Base-by-base conservation (phyloP, 176 grass and related monocot species). In the Paspalum vaginatum region DNA sequence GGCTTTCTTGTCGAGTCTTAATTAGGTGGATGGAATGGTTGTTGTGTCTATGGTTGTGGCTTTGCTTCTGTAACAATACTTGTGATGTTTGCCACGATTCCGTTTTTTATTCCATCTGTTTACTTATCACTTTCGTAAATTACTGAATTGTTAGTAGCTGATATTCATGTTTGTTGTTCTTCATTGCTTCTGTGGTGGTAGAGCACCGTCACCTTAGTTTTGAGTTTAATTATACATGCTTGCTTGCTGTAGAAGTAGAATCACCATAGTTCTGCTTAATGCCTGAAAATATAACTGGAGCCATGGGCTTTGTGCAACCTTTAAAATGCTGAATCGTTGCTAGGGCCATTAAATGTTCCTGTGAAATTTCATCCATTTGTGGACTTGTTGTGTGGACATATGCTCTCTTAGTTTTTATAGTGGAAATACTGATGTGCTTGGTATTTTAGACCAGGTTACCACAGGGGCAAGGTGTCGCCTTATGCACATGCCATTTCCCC, bases 161-260 rank as follows among this genome's bases (percentile, higher is more conserved):
- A 53, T 56, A 45, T 59, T 48, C 4, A 11, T 54, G 38, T 59
- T 49, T 63, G 37, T 65, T 65, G 47, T 25, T 21, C 47, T 25
- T 68, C 17, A 22, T 44, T 80, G 70, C 15, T 15, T 72, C 17
- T 12, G 18, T 72, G 38, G 42, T 75, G 20, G 11, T 37, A 70
- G 61, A 21, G 11, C 17, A 44, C 41, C 42, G 18, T 45, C 21
- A 26, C 12, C 48, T 66, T 11, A 20, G 7, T 17, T 15, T 37
- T 22, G 39, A 40, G 25, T 79, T 71, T 57, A 62, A 8, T 38
- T 68, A 9, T 68, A 48, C 4, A 58, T 41, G 20, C 8, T 76
- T 76, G 8, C 20, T 76, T 87, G 4, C 39, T 76, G 15, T 81
- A 41, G 14, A 56, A 18, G 15, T 81, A 41, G 14, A 56, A 18